phyloP scores from a whole-genome alignment of 306 rosid genomes.

The Heteromeles arbutifolia region DNA sequence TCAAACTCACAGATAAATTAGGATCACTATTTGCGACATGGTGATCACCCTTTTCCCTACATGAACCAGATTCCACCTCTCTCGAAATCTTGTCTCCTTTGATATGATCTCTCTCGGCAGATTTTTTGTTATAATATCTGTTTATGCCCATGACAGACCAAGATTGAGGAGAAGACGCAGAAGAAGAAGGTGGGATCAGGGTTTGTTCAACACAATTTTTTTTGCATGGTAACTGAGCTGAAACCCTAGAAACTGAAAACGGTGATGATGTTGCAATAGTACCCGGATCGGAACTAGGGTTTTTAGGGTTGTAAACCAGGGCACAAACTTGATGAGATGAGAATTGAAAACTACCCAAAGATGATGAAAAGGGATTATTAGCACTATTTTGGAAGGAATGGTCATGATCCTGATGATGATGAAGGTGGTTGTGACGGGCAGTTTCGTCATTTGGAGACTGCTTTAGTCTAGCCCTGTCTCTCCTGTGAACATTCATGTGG shows the following conservation, averaged over 20 bases:
- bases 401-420: background rate
- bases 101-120: constrained; percentile 1
- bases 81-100: constrained; percentile 32
- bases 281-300: constrained; percentile 37
- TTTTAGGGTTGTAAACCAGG: constrained; percentile 42
- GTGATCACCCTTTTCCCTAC: constrained; percentile 17
- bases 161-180: constrained; percentile 24
- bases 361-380: constrained; percentile 21
- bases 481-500: constrained; percentile 94
- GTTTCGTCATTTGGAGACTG: constrained; percentile 42
- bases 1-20: constrained; percentile 40
- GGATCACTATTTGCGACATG: constrained; percentile 2
- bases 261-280: constrained; percentile 21
- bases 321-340: constrained; percentile 40
- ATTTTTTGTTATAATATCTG: constrained; percentile 10
- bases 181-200: constrained; percentile 17
- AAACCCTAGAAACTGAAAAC: constrained; percentile 31
- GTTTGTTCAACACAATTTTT: constrained; percentile 9
- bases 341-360: constrained; percentile 22
- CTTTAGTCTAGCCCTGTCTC: constrained; percentile 79
- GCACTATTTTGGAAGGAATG: background rate
- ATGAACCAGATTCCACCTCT: constrained; percentile 26
- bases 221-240: constrained; percentile 23
- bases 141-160: constrained; percentile 34
- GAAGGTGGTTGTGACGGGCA: background rate